Evolutionary conservation across 192 early-diverging fungal species (phyloP).

Genomic region (Coemansia sp.): DNA sequence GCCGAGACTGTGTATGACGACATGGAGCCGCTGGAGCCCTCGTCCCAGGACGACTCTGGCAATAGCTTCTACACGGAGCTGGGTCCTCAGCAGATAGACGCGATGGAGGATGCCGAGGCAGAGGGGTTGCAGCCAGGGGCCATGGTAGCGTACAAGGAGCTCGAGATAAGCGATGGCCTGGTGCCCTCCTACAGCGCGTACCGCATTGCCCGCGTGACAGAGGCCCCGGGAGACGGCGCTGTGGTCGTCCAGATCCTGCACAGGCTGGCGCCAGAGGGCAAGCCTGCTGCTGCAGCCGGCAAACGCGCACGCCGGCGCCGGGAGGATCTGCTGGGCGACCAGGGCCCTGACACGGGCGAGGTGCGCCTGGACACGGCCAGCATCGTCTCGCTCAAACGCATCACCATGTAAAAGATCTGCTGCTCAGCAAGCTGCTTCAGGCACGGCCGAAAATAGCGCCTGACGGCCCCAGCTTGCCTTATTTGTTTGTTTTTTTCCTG

Average conservation of each 20-base stretch:
- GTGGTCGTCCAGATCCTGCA: too few species aligned
- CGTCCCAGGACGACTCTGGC: too few species aligned
- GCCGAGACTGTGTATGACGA: conserved; percentile 1
- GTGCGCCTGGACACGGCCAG: neutral
- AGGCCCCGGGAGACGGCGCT: neutral
- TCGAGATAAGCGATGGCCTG: conserved; percentile 1
- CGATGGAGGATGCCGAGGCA: neutral
- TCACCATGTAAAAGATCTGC: too few species aligned
- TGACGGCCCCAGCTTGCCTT: too few species aligned
- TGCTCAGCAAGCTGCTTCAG: too few species aligned
- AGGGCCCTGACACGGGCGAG: neutral
- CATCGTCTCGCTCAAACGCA: too few species aligned
- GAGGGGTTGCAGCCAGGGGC: neutral
- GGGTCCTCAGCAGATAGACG: neutral
- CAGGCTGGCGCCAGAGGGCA: too few species aligned
- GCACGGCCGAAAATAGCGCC: too few species aligned
- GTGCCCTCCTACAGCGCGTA: conserved; percentile 2
- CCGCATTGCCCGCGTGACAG: neutral
- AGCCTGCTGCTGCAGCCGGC: too few species aligned
- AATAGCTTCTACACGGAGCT: too few species aligned
- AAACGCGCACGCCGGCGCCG: neutral
- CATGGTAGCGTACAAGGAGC: conserved; percentile 6
- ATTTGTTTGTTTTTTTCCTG: too few species aligned
- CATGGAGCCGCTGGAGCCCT: neutral
- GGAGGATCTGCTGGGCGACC: neutral